A percentile compares a stretch with the other conserved stretches of the same genome.
phyloP scores from a whole-genome alignment of 331 rosid genomes.

The Pyrus hybrid region DNA sequence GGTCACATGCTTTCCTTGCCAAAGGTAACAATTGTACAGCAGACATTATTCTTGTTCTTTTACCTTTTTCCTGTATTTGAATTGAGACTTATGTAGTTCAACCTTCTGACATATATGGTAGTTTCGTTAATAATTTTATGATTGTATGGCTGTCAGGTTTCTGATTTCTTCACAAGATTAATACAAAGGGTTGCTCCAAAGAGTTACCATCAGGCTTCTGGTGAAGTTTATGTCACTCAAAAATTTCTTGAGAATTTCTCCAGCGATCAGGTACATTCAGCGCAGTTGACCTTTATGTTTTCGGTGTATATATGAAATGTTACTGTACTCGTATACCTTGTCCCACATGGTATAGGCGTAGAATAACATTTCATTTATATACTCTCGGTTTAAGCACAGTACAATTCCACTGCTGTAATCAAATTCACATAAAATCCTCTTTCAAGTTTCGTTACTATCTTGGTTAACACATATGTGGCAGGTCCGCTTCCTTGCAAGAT shows the following conservation, averaged over 20 bases:
- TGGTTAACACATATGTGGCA: conserved; percentile 13
- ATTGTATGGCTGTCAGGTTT: conserved; percentile 45
- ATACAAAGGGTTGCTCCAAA: conserved; percentile 95
- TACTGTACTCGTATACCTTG: not conserved
- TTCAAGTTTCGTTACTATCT: not conserved
- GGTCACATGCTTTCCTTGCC: conserved; percentile 85
- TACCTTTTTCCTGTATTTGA: not conserved
- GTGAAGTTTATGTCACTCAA: conserved; percentile 76
- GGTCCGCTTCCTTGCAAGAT: conserved; percentile 96
- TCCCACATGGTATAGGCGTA: not conserved
- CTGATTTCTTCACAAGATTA: conserved; percentile 84
- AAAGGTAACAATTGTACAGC: conserved; percentile 37
- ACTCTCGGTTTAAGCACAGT: not conserved
- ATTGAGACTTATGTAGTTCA: not conserved
- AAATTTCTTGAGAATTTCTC: conserved; percentile 85
- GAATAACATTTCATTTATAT: not conserved
- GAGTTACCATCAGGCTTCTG: conserved; percentile 90
- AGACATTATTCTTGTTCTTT: not conserved
- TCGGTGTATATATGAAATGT: not conserved
- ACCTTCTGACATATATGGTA: not conserved
- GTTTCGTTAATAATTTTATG: not conserved
- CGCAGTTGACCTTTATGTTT: not conserved
- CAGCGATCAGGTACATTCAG: conserved; percentile 77
- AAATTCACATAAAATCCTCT: not conserved
- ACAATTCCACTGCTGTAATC: not conserved